Evolutionary conservation across 768 basidiomycete species (phyloP).

Genomic region (Amanita molliuscula): DNA sequence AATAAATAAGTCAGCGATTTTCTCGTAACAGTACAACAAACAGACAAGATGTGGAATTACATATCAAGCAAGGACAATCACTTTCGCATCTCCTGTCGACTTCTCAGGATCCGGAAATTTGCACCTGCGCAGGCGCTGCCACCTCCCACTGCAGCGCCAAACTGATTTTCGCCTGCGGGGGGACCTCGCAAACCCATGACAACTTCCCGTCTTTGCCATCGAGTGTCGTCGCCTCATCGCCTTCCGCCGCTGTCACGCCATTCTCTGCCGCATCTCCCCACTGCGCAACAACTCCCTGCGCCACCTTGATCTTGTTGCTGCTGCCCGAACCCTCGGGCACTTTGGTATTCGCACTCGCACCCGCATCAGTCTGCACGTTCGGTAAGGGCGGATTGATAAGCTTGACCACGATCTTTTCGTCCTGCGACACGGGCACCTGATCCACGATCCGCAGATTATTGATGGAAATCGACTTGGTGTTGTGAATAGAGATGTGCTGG

Average conservation of each 20-base stretch:
- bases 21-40: too few relatives aligned
- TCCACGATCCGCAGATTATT: slow-evolving; percentile 22
- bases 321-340: slow-evolving; percentile 1
- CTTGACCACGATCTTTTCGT: slow-evolving; percentile 20
- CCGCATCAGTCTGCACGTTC: not conserved
- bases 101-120: too few relatives aligned
- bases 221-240: slow-evolving; percentile 14
- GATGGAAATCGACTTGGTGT: slow-evolving; percentile 19
- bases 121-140: slow-evolving; percentile 12
- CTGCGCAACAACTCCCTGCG: slow-evolving; percentile 16
- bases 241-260: slow-evolving; percentile 9
- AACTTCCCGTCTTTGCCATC: slow-evolving; percentile 25
- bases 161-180: slow-evolving; percentile 20
- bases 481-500: slow-evolving; percentile 27
- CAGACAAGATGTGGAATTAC: too few relatives aligned
- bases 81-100: too few relatives aligned
- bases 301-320: slow-evolving; percentile 12
- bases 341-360: not conserved
- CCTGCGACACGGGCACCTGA: slow-evolving; percentile 24
- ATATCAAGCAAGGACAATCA: too few relatives aligned
- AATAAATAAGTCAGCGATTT: too few relatives aligned
- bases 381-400: slow-evolving; percentile 18
- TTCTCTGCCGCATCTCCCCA: slow-evolving; percentile 18
- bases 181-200: slow-evolving; percentile 23
- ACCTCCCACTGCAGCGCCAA: slow-evolving; percentile 26